These are phyloP conservation scores for Phalaenopsis equestris DNA, from an alignment of 106 monocot species.

Conservation along the genomic window DNA sequence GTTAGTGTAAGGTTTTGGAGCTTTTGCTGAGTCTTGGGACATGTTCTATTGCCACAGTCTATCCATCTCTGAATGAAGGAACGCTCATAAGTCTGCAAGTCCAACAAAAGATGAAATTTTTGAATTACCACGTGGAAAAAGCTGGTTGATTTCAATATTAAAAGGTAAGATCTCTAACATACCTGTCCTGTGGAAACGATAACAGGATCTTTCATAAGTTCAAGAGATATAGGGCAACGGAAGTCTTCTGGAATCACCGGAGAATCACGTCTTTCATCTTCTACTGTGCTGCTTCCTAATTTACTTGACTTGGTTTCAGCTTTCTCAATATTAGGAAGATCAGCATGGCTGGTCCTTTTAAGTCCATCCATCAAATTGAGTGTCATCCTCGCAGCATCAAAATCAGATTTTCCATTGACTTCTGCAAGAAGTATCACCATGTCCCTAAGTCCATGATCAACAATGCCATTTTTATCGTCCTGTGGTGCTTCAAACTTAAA, in stretches of 20 bases:
- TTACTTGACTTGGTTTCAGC: conserved; percentile 13
- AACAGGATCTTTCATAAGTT: conserved; percentile 73
- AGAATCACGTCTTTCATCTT: conserved; percentile 36
- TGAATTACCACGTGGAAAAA: not conserved
- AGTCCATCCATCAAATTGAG: conserved; percentile 20
- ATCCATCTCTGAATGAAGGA: conserved; percentile 68
- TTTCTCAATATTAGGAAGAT: conserved; percentile 3
- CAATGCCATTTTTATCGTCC: conserved; percentile 6
- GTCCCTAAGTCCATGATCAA: conserved; percentile 21
- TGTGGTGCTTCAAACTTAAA: conserved; percentile 2
- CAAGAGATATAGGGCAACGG: conserved; percentile 62
- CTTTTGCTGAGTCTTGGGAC: conserved; percentile 73
- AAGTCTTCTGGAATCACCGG: conserved; percentile 57
- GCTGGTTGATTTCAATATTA: not conserved
- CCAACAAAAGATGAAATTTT: not conserved
- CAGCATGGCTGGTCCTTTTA: not conserved
- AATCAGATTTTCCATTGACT: conserved; percentile 27
- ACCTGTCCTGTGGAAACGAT: conserved; percentile 84
- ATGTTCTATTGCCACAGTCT: conserved; percentile 51
- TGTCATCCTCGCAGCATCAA: conserved; percentile 27
- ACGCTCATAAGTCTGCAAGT: conserved; percentile 62
- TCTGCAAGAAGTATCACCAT: conserved; percentile 35
- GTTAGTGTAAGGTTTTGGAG: conserved; percentile 65
- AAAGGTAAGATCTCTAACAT: not conserved
- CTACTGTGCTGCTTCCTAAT: conserved; percentile 12